These are phyloP conservation scores for Fagopyrum esculentum DNA, from an alignment of 148 eudicot species.

Conservation along the genomic window DNA sequence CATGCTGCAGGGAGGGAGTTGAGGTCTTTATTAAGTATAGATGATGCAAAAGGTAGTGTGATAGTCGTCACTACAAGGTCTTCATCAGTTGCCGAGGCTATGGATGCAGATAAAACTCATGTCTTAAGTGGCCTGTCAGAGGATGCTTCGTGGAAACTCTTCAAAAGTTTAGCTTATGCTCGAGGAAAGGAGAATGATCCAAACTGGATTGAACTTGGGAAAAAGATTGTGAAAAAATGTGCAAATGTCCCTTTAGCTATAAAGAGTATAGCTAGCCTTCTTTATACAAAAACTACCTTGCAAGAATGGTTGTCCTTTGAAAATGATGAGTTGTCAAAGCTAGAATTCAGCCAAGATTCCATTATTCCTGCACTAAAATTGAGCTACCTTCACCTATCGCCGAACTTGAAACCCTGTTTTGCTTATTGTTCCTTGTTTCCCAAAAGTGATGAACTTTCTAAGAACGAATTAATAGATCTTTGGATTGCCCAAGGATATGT, in stretches of 20 bases:
- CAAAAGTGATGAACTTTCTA: slow-evolving; percentile 17
- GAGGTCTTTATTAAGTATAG: background rate
- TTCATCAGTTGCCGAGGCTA: background rate
- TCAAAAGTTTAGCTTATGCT: slow-evolving; percentile 2
- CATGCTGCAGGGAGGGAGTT: background rate
- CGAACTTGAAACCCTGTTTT: slow-evolving; percentile 30
- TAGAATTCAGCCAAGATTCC: slow-evolving; percentile 7
- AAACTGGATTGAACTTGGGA: slow-evolving; percentile 11
- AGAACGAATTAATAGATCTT: slow-evolving; percentile 16
- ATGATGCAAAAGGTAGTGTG: background rate
- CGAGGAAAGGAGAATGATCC: background rate
- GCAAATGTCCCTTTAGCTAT: slow-evolving; percentile 22
- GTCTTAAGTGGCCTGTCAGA: slow-evolving; percentile 18
- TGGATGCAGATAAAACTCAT: background rate
- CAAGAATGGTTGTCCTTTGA: slow-evolving; percentile 17
- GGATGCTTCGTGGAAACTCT: slow-evolving; percentile 21
- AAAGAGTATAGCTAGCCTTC: slow-evolving; percentile 18
- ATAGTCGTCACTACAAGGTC: background rate
- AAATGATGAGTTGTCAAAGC: slow-evolving; percentile 4
- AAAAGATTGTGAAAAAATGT: slow-evolving; percentile 23
- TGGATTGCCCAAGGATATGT: slow-evolving; percentile 27
- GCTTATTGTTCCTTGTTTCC: slow-evolving; percentile 37
- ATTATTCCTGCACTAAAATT: slow-evolving; percentile 15
- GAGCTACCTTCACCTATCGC: slow-evolving; percentile 29
- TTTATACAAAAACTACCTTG: slow-evolving; percentile 3